Evolutionary conservation across 2,329 filamentous ascomycete species (phyloP), one percentile per base, ranked within the genome.

Genomic region (Cytospora paraplurivora): DNA sequence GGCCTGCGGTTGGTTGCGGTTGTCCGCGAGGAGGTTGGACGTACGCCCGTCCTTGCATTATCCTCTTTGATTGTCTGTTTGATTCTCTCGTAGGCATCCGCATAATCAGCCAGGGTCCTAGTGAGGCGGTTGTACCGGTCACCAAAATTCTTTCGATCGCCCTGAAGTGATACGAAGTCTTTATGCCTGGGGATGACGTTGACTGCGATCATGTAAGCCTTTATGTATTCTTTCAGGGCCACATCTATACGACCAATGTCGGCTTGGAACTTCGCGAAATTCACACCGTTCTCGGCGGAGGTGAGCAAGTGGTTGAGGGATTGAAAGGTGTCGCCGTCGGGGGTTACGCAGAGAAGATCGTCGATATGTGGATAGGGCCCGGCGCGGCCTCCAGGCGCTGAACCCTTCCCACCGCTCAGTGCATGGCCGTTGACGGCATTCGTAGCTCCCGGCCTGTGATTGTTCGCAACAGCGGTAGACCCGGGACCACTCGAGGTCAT

Each of bases 181-280:
- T 84, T 86, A 73, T 96, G 92, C 41, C 82, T 82, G 2, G 91
- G 90, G 33, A 98, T 88, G 50, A 88, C 79, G 62, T 94, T 88
- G 57, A 93, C 82, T 15, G 90, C 85, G 62, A 97, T 89, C 63
- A 93, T 88, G 65, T 85, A 93, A 12, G 93, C 62, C 67, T 89
- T 86, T 63, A 98, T 83, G 72, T 94, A 98, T 66, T 96, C 91
- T 68, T 90, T 85, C 62, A 96, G 89, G 3, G 93, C 93, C 44
- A 87, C 76, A 72, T 95, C 92, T 5, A 88, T 85, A 41, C 87
- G 81, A 33, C 85, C 79, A 76, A 90, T 89, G 66, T 85, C 84
- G 64, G 87, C 80, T 62, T 82, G 79, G 59, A 83, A 84, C 67
- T 87, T 83, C 44, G 91, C 88, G 69, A 85, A 82, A 65, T 81